Conservation (phyloP, 306 rosid genomes). For the Prunus armeniaca region DNA sequence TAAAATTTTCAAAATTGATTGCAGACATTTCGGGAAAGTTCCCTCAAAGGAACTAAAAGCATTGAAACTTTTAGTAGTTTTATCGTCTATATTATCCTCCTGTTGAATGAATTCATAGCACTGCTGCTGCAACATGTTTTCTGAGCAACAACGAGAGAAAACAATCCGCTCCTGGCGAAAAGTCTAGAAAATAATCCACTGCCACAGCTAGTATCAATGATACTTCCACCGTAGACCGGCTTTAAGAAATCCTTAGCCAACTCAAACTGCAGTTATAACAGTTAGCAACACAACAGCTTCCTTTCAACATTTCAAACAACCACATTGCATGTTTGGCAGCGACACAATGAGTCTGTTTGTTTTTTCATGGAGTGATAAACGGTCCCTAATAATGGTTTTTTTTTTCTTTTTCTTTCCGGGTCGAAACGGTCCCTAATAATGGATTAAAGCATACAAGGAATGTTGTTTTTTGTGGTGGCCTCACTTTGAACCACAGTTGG, state of each 20-base stretch:
- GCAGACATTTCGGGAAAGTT: conserved; percentile 1
- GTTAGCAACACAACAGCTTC: conserved; percentile 13
- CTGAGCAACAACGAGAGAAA: conserved; percentile 86
- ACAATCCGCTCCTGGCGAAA: conserved; percentile 78
- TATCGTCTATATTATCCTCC: conserved; percentile 41
- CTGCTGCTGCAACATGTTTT: conserved; percentile 81
- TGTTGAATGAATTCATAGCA: conserved; percentile 77
- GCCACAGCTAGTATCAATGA: conserved; percentile 89
- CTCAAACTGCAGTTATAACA: conserved; percentile 71
- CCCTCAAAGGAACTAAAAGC: not conserved
- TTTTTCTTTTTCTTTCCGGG: too few relatives aligned
- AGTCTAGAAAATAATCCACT: conserved; percentile 90
- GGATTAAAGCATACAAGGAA: too few relatives aligned
- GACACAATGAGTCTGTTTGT: too few relatives aligned
- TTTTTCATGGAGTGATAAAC: not conserved
- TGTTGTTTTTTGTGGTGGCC: too few relatives aligned
- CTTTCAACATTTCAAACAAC: not conserved
- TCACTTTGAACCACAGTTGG: too few relatives aligned
- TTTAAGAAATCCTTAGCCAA: conserved; percentile 57
- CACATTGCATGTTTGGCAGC: not conserved
- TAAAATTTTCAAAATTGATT: conserved; percentile 8
- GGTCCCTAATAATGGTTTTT: too few relatives aligned
- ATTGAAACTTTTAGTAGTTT: not conserved
- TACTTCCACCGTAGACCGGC: conserved; percentile 76
- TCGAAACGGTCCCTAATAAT: too few relatives aligned